Conservation (phyloP, 2,329 filamentous ascomycete species). For the Fusarium annulatum region DNA sequence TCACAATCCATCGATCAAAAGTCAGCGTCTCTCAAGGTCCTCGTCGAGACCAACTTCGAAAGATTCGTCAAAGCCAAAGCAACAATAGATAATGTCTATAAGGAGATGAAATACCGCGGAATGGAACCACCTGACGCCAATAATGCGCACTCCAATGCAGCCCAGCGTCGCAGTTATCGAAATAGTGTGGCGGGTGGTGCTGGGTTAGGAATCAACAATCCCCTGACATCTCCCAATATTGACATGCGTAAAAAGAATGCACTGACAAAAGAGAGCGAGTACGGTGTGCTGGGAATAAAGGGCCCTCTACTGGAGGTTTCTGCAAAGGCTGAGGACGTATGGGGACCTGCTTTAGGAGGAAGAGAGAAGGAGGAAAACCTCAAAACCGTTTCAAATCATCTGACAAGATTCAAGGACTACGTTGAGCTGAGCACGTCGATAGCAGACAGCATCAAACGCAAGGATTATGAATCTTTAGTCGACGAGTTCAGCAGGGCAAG, state of each 20-base stretch:
- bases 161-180: conserved; percentile 74
- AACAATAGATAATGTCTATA: conserved; percentile 98
- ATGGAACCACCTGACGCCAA: conserved; percentile 61
- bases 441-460: conserved; percentile 86
- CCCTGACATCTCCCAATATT: conserved; percentile 51
- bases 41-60: conserved; percentile 98
- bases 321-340: conserved; percentile 95
- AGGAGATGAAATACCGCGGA: conserved; percentile 88
- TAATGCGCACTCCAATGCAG: conserved; percentile 65
- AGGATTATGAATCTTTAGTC: conserved; percentile 88
- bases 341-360: conserved; percentile 92
- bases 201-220: conserved; percentile 52
- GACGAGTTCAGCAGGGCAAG: conserved; percentile 89
- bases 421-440: conserved; percentile 84
- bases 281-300: conserved; percentile 89
- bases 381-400: conserved; percentile 77
- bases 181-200: conserved; percentile 57
- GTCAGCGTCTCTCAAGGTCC: conserved; percentile 92
- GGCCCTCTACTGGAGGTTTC: conserved; percentile 87
- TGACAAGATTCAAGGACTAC: conserved; percentile 83
- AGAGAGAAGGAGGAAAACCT: conserved; percentile 90
- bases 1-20: conserved; percentile 97
- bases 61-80: conserved; percentile 97
- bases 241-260: conserved; percentile 86
- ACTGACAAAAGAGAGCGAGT: conserved; percentile 90